phyloP scores from a whole-genome alignment of 1,284 basidiomycete genomes.

The Agaricales sp. region DNA sequence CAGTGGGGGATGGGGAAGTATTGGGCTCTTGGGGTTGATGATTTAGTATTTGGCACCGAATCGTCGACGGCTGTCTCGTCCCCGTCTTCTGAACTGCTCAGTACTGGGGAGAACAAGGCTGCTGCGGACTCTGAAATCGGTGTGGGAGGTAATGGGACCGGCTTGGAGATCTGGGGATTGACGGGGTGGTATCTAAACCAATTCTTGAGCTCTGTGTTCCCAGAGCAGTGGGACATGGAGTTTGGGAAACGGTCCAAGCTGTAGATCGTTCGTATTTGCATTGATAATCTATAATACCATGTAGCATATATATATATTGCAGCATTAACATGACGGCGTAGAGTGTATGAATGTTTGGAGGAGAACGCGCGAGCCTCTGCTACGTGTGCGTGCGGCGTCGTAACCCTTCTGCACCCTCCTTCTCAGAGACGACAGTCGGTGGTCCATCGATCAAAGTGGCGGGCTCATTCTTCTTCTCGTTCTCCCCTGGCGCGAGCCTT shows the following conservation, averaged over 20 bases:
- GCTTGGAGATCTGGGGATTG: constrained; percentile 69
- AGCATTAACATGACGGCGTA: constrained; percentile 41
- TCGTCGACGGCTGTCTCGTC: constrained; percentile 11
- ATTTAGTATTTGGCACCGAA: too few species aligned
- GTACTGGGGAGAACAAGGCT: constrained; percentile 16
- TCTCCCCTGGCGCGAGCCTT: constrained; percentile 16
- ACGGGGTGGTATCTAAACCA: constrained; percentile 67
- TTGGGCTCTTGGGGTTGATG: constrained; percentile 58
- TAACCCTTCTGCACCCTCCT: constrained; percentile 3
- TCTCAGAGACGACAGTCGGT: constrained; percentile 2
- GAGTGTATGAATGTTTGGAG: constrained; percentile 26
- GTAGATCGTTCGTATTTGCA: too few species aligned
- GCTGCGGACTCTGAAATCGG: constrained; percentile 29
- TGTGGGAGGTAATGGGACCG: constrained; percentile 24
- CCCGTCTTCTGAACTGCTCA: constrained; percentile 10
- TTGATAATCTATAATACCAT: too few species aligned
- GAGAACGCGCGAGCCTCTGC: neutral
- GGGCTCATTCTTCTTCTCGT: constrained; percentile 23
- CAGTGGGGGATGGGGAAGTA: constrained; percentile 43
- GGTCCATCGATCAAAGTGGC: constrained; percentile 8
- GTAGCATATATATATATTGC: constrained; percentile 15
- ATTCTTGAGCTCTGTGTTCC: neutral
- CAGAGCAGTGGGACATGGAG: neutral
- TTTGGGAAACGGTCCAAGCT: neutral
- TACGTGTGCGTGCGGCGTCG: neutral